Evolutionary conservation across 768 basidiomycete genomes (phyloP), one percentile per base, ranked within the genome.

Genomic region (Boletus reticuloceps): DNA sequence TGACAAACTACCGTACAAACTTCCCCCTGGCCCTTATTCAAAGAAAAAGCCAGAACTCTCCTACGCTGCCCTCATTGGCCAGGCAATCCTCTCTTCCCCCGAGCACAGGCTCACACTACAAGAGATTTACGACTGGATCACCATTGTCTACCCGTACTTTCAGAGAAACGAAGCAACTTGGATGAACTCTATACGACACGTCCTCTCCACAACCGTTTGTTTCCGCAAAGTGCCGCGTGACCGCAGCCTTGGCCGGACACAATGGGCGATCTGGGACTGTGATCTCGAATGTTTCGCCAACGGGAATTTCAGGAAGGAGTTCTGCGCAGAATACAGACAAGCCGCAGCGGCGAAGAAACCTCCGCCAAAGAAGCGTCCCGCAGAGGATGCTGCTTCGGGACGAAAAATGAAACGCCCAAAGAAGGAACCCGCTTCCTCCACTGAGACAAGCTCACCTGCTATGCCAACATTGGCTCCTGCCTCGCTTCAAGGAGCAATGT

Each of bases 101-200:
- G 83, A 88, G 29, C 88, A 90, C 62, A 86, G 89, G 50, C 84
- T 98, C 49, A 93, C 93, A 3, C 79, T 98, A 25, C 91, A 95
- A 69, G 94, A 98, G 69, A 97, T 99, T 59, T 98, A 98, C 66
- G 88, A 91, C 67, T 99, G 84, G 82, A 95, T 99, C 64, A 92
- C 91, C 44, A 90, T 89, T 40, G 91, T 91, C 10, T 95, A 94
- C 72, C 95, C 97, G 8, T 86, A 87, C 67, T 99, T 92, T 75
- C 92, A 93, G 72, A 88, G 90, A 54, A 88, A 89, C 20, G 94
- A 98, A 64, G 83, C 88, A 5, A 96, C 94, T 7, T 98, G 96
- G 96, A 94, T 95, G 85, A 97, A 97, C 72, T 95, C 93, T 52
- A 93, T 98, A 56, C 83, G 96, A n/a, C 95, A 98, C 72, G 94